These are phyloP conservation scores for Asterophora parasitica DNA, from an alignment of 768 basidiomycete genomes.

Conservation along the genomic window DNA sequence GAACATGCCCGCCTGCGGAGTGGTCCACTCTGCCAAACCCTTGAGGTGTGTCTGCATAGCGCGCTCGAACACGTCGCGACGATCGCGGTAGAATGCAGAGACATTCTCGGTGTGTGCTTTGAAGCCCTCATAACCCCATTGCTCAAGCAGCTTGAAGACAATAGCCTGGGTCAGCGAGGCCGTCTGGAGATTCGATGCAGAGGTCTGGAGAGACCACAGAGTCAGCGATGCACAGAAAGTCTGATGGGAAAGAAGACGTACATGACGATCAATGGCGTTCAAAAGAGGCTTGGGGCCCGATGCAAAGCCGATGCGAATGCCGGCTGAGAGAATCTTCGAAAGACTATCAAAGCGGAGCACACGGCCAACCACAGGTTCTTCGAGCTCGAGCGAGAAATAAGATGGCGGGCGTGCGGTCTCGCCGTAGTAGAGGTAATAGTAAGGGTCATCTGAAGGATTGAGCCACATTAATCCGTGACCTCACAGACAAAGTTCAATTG, in stretches of 20 bases:
- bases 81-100: constrained; percentile 60
- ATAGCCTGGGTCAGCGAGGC: constrained; percentile 60
- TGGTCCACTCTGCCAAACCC: constrained; percentile 65
- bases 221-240: no score
- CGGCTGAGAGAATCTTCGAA: constrained; percentile 70
- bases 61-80: constrained; percentile 67
- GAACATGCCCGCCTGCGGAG: constrained; percentile 83
- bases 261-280: constrained; percentile 61
- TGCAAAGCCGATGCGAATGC: constrained; percentile 70
- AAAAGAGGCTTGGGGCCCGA: constrained; percentile 64
- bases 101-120: constrained; percentile 58
- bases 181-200: constrained; percentile 56
- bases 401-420: constrained; percentile 52
- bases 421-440: constrained; percentile 70
- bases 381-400: constrained; percentile 73
- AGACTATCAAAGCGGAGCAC: constrained; percentile 83
- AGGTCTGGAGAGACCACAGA: constrained; percentile 9
- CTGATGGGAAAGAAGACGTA: constrained; percentile 23
- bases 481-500: neutral
- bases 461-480: no score
- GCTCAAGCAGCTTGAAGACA: constrained; percentile 44
- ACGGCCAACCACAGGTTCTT: constrained; percentile 57
- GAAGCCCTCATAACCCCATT: constrained; percentile 75
- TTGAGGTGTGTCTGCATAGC: constrained; percentile 65
- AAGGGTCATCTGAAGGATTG: constrained; percentile 58